Evolutionary conservation across 805 yeast species (phyloP).

Genomic region (Zygosaccharomyces kombuchaensis): DNA sequence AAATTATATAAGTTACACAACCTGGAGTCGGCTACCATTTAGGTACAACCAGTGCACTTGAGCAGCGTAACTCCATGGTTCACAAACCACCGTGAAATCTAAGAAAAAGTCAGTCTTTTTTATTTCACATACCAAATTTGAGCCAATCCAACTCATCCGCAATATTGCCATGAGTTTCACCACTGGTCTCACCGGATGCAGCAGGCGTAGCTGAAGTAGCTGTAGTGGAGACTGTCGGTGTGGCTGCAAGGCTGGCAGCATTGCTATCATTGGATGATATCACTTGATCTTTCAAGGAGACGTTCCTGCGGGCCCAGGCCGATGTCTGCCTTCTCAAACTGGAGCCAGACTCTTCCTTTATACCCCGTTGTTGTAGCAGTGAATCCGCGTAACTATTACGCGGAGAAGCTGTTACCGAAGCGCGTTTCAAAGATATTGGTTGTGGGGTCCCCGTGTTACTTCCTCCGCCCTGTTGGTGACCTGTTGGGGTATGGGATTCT

Average conservation of each 20-base stretch:
- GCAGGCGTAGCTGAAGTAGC: conserved; percentile 15
- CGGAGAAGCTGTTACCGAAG: conserved; percentile 24
- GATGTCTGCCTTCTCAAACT: conserved; percentile 14
- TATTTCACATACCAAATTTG: conserved; percentile 32
- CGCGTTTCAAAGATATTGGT: conserved; percentile 12
- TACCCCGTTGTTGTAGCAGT: conserved; percentile 25
- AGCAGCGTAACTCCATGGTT: neutral
- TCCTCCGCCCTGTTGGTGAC: neutral
- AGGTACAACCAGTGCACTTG: conserved; percentile 12
- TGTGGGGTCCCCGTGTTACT: conserved; percentile 4
- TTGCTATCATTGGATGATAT: conserved; percentile 10
- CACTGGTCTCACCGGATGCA: conserved; percentile 10
- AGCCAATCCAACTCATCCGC: conserved; percentile 36
- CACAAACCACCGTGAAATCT: neutral
- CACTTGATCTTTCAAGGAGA: conserved; percentile 10
- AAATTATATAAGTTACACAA: conserved; percentile 4
- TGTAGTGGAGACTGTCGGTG: conserved; percentile 13
- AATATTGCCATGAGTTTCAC: conserved; percentile 12
- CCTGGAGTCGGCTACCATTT: conserved; percentile 4
- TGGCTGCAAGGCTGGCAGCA: conserved; percentile 10
- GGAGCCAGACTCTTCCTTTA: conserved; percentile 10
- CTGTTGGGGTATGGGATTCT: neutral
- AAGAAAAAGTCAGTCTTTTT: neutral
- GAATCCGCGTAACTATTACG: conserved; percentile 26
- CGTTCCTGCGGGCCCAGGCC: conserved; percentile 8